A percentile compares a stretch with the other conserved stretches of the same genome.
phyloP scores from a whole-genome alignment of 2,329 filamentous ascomycete species.

The Botrytis paeoniae region DNA sequence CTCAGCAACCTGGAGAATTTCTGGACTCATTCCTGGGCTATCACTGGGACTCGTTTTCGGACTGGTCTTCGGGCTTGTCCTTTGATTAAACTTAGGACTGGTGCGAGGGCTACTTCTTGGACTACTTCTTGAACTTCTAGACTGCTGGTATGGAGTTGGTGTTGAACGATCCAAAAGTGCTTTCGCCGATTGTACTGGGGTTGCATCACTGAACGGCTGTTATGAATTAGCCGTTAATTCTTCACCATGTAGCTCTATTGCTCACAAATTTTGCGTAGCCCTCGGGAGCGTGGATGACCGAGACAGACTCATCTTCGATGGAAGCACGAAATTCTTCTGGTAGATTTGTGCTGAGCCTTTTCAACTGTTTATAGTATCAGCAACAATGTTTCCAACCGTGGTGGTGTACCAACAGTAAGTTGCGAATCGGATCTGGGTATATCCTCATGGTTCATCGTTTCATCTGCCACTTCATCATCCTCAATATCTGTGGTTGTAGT shows the following conservation, averaged over 20 bases:
- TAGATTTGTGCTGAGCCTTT: conserved; percentile 48
- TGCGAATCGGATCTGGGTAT: conserved; percentile 26
- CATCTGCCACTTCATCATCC: conserved; percentile 70
- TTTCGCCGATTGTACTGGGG: conserved; percentile 2
- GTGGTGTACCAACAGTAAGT: conserved; percentile 29
- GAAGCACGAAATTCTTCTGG: conserved; percentile 55
- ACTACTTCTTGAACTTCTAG: conserved; percentile 23
- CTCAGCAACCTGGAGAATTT: neutral
- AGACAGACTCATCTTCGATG: conserved; percentile 74
- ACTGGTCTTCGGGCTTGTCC: conserved; percentile 7
- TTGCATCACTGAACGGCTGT: conserved; percentile 9
- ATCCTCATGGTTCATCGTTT: conserved; percentile 43
- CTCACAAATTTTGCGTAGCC: conserved; percentile 77
- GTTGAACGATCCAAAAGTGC: conserved; percentile 33
- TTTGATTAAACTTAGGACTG: conserved; percentile 8
- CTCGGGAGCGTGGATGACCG: conserved; percentile 86
- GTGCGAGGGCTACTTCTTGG: conserved; percentile 7
- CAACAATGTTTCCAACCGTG: conserved; percentile 17
- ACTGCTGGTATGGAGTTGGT: conserved; percentile 36
- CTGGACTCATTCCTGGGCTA: conserved; percentile 10
- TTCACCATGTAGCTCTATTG: neutral
- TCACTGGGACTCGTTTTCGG: neutral
- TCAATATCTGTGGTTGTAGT: conserved; percentile 83
- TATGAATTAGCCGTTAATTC: conserved; percentile 3
- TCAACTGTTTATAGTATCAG: conserved; percentile 32